These are phyloP conservation scores for Paraphoma sp. DNA, from an alignment of 2,329 filamentous ascomycete genomes.

Conservation along the genomic window DNA sequence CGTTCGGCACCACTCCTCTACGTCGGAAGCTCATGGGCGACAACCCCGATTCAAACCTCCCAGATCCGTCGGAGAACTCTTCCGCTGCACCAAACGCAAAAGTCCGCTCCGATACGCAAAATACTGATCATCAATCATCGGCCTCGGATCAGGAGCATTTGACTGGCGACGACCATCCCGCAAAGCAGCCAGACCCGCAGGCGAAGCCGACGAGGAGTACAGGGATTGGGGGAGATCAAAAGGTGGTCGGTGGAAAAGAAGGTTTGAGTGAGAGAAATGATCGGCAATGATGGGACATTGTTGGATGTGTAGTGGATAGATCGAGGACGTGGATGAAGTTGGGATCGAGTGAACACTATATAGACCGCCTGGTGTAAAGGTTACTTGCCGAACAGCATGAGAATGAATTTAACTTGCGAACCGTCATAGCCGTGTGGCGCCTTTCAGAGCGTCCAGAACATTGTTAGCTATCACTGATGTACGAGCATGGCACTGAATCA, in stretches of 20 bases:
- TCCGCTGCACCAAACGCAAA: conserved; percentile 29
- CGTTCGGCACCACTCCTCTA: conserved; percentile 13
- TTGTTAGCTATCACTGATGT: not conserved
- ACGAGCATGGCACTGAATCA: not conserved
- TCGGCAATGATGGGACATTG: too few relatives aligned
- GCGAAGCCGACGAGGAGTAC: conserved; percentile 37
- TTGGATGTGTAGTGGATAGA: not conserved
- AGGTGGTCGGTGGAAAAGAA: conserved; percentile 44
- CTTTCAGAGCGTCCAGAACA: not conserved
- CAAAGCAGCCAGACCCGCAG: conserved; percentile 48
- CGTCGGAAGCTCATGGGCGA: conserved; percentile 23
- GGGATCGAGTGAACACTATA: not conserved
- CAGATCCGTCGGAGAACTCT: conserved; percentile 23
- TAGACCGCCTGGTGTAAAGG: too few relatives aligned
- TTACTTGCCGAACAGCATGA: too few relatives aligned
- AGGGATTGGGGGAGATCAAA: conserved; percentile 36
- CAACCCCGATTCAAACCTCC: conserved; percentile 25
- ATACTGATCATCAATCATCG: conserved; percentile 39
- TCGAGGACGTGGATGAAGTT: not conserved
- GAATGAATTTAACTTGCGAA: too few relatives aligned
- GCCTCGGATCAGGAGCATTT: conserved; percentile 37
- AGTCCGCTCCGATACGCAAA: conserved; percentile 30
- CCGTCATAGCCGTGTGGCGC: too few relatives aligned
- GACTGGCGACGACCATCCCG: conserved; percentile 44
- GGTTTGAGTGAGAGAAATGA: conserved; percentile 21